Conservation (phyloP, 306 rosid genomes). For the Acacia melanoxylon region DNA sequence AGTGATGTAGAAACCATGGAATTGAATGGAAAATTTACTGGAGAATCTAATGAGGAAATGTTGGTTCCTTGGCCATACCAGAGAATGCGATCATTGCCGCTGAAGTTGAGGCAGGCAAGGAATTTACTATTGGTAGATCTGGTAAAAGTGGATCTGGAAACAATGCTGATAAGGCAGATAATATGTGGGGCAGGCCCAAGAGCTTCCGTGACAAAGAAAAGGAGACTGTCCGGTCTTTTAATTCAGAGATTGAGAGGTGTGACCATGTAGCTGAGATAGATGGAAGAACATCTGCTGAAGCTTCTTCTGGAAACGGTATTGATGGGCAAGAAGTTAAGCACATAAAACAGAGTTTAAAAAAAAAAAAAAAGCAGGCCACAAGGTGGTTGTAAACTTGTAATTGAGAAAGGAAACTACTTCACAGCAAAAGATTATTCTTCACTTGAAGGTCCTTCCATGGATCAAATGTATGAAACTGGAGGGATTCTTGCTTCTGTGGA, state of each 20-base stretch:
- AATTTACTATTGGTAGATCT: conserved; percentile 2
- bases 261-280: neutral
- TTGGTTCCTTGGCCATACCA: neutral
- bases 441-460: conserved; percentile 76
- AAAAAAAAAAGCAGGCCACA: conserved; percentile 58
- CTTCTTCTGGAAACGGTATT: neutral
- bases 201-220: conserved; percentile 26
- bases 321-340: neutral
- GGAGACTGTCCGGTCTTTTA: conserved; percentile 1
- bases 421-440: conserved; percentile 64
- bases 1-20: neutral
- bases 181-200: conserved; percentile 24
- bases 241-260: neutral
- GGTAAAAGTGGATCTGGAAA: conserved; percentile 19
- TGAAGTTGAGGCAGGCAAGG: conserved; percentile 25
- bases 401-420: conserved; percentile 83
- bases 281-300: neutral
- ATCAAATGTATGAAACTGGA: conserved; percentile 71
- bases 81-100: neutral
- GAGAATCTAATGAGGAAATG: conserved; percentile 8
- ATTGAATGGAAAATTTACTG: neutral
- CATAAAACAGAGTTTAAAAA: neutral
- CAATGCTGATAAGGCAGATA: conserved; percentile 9
- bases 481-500: conserved; percentile 49
- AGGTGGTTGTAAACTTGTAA: conserved; percentile 76